Evolutionary conservation across 345 rosid genomes (phyloP).

Genomic region (Sonneratia alba): DNA sequence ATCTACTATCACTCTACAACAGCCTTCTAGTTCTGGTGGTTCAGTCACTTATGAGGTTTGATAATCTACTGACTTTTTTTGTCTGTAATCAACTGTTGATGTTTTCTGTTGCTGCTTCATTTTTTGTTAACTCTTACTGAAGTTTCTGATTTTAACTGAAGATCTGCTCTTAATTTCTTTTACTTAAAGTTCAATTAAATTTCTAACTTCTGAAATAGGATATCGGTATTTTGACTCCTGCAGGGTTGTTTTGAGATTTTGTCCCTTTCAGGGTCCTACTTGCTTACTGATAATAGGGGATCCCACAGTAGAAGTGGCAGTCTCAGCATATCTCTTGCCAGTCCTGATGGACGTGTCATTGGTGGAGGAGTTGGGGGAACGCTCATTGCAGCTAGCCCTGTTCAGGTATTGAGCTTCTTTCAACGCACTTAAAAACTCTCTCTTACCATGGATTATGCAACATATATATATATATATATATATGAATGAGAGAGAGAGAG

Average conservation of each 20-base stretch:
- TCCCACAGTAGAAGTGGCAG: conserved; percentile 56
- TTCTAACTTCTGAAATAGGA: neutral
- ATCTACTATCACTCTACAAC: conserved; percentile 72
- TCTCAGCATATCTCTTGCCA: conserved; percentile 79
- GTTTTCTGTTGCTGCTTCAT: too few relatives aligned
- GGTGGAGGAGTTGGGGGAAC: conserved; percentile 92
- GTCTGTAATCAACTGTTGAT: too few relatives aligned
- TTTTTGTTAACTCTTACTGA: neutral
- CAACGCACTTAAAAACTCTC: neutral
- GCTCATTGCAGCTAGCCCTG: conserved; percentile 82
- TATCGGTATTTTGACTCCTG: conserved; percentile 9
- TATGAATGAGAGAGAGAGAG: too few relatives aligned
- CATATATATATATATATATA: too few relatives aligned
- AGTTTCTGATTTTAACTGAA: neutral
- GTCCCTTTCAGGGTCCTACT: conserved; percentile 69
- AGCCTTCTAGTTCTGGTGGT: conserved; percentile 71
- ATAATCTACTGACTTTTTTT: neutral
- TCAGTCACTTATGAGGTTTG: conserved; percentile 81
- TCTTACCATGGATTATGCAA: neutral
- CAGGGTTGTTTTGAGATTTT: conserved; percentile 89
- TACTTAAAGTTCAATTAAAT: neutral
- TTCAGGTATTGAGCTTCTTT: conserved; percentile 46
- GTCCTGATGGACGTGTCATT: conserved; percentile 87
- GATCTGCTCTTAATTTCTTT: neutral
- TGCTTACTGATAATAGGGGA: conserved; percentile 36